Conservation (phyloP, 2,329 filamentous ascomycete genomes). For the Exophiala sp. region DNA sequence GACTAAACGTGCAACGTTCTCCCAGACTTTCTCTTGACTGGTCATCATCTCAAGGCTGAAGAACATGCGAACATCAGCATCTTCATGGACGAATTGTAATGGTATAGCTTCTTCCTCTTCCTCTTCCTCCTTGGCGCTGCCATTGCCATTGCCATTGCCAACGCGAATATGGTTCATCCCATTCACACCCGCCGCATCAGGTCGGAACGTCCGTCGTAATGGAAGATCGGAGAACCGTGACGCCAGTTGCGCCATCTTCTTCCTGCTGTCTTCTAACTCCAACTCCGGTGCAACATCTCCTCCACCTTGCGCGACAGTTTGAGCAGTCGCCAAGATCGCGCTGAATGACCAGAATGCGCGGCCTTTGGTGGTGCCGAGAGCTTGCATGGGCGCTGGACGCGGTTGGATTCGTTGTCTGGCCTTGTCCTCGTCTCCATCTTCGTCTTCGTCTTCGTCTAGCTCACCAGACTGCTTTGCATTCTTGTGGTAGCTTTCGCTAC, state of each 20-base stretch:
- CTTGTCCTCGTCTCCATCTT: neutral
- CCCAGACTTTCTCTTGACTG: constrained; percentile 50
- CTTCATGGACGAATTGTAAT: constrained; percentile 55
- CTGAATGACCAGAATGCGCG: constrained; percentile 6
- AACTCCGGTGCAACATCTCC: neutral
- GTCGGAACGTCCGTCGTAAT: neutral
- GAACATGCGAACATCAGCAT: constrained; percentile 56
- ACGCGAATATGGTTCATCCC: constrained; percentile 41
- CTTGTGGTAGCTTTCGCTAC: no score
- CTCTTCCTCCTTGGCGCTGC: neutral
- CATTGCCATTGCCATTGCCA: constrained; percentile 35
- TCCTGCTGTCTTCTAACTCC: neutral
- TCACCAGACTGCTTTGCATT: no score
- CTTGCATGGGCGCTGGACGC: constrained; percentile 1
- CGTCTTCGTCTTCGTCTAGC: neutral
- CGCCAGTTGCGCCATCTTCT: neutral
- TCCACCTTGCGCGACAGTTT: neutral
- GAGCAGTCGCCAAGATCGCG: neutral
- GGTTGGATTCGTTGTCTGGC: neutral
- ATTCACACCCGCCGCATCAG: constrained; percentile 36
- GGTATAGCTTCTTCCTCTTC: constrained; percentile 33
- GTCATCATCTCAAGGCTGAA: constrained; percentile 51
- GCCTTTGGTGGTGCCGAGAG: constrained; percentile 6
- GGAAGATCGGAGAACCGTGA: constrained; percentile 1
- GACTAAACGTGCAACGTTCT: constrained; percentile 35